Conservation (phyloP, 371 early-diverging fungal genomes). For the Circinella umbellata region DNA sequence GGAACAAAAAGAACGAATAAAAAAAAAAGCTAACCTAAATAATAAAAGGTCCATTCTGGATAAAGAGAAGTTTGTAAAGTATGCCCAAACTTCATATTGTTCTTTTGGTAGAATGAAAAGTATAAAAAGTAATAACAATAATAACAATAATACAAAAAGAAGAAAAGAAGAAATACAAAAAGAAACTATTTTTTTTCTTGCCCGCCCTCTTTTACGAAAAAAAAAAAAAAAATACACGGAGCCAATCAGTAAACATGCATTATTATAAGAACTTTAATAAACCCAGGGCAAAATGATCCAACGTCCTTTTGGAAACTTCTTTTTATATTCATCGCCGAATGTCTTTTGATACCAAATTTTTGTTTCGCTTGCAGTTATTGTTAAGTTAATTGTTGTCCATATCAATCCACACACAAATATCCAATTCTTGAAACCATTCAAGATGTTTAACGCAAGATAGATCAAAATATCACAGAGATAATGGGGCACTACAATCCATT, state of each 20-base stretch:
- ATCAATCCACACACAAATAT: slow-evolving; percentile 47
- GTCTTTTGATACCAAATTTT: slow-evolving; percentile 62
- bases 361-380: slow-evolving; percentile 67
- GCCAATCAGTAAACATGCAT: too few species aligned
- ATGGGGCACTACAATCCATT: slow-evolving; percentile 69
- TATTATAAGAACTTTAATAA: slow-evolving; percentile 26
- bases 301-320: slow-evolving; percentile 37
- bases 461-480: slow-evolving; percentile 79
- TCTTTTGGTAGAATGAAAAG: background rate
- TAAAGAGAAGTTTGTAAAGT: slow-evolving; percentile 77
- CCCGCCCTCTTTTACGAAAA: background rate
- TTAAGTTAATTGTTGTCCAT: slow-evolving; percentile 67
- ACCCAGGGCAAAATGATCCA: slow-evolving; percentile 49
- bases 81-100: slow-evolving; percentile 91
- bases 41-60: slow-evolving; percentile 78
- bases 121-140: slow-evolving; percentile 7
- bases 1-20: background rate
- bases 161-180: background rate
- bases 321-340: slow-evolving; percentile 49
- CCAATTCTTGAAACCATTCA: slow-evolving; percentile 35
- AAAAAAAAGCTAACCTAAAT: slow-evolving; percentile 38
- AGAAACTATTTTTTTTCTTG: background rate
- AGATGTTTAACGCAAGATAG: slow-evolving; percentile 55
- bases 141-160: slow-evolving; percentile 15
- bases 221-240: background rate